phyloP scores from a whole-genome alignment of 2,329 filamentous ascomycete species.

The Lachnellula willkommii region DNA sequence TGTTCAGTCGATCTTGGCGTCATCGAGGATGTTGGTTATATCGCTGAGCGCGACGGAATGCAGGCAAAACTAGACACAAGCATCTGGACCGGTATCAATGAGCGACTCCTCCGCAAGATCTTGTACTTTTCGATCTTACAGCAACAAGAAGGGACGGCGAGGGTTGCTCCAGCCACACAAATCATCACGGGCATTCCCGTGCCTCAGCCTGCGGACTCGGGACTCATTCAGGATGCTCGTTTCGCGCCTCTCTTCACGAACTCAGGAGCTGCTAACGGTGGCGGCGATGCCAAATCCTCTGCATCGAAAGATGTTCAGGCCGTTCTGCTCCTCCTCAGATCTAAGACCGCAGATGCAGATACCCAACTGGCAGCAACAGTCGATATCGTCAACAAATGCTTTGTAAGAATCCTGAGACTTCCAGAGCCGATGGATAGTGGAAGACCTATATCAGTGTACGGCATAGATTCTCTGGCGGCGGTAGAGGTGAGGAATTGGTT shows the following conservation, averaged over 20 bases:
- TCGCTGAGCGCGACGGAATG: conserved; percentile 9
- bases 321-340: conserved; percentile 4
- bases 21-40: conserved; percentile 38
- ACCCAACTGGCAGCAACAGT: conserved; percentile 17
- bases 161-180: conserved; percentile 18
- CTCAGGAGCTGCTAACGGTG: background rate
- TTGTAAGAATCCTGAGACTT: conserved; percentile 26
- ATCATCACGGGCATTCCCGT: conserved; percentile 27
- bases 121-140: conserved; percentile 29
- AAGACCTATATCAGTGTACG: conserved; percentile 18
- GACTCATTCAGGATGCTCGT: conserved; percentile 23
- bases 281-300: background rate
- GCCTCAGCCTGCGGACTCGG: conserved; percentile 25
- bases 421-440: conserved; percentile 24
- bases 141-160: conserved; percentile 16
- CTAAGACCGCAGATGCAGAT: conserved; percentile 15
- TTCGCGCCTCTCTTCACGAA: conserved; percentile 18
- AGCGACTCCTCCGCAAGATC: conserved; percentile 28
- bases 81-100: conserved; percentile 27
- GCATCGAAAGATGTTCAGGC: conserved; percentile 21
- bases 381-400: conserved; percentile 21
- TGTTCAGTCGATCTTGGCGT: conserved; percentile 48
- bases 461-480: conserved; percentile 46
- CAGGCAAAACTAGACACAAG: conserved; percentile 15
- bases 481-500: conserved; percentile 48